phyloP scores from a whole-genome alignment of 208 protist species.

The Trypanosoma avium region DNA sequence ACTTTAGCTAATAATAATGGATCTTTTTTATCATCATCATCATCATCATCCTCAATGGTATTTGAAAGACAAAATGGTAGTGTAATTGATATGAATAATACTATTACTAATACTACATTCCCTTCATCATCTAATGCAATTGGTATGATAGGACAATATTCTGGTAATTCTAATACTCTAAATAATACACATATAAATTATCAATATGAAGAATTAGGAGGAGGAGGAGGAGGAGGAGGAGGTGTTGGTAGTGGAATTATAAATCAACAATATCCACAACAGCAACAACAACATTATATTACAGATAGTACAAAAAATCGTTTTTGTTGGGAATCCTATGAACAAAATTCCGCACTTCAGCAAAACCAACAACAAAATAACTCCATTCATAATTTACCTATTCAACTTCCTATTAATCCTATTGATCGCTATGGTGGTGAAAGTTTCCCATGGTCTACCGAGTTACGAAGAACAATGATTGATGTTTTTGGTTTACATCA shows the following conservation, averaged over 20 bases:
- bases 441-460: conserved; percentile 74
- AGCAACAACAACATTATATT: background rate
- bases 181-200: too few relatives aligned
- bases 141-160: too few relatives aligned
- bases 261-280: background rate
- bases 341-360: conserved; percentile 34
- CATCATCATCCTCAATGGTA: too few relatives aligned
- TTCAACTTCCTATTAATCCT: conserved; percentile 73
- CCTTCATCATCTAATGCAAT: too few relatives aligned
- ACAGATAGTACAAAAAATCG: conserved; percentile 3
- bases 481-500: conserved; percentile 89
- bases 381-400: conserved; percentile 33
- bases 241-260: too few relatives aligned
- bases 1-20: too few relatives aligned
- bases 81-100: background rate
- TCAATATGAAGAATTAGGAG: too few relatives aligned
- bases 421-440: conserved; percentile 65
- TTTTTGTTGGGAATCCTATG: conserved; percentile 76
- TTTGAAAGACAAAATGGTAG: background rate
- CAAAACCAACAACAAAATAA: conserved; percentile 31
- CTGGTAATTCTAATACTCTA: too few relatives aligned
- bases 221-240: too few relatives aligned
- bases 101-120: background rate
- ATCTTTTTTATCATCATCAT: too few relatives aligned
- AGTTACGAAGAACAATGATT: conserved; percentile 85